These are phyloP conservation scores for Fusarium poae DNA, from an alignment of 2,329 filamentous ascomycete genomes.

Conservation along the genomic window DNA sequence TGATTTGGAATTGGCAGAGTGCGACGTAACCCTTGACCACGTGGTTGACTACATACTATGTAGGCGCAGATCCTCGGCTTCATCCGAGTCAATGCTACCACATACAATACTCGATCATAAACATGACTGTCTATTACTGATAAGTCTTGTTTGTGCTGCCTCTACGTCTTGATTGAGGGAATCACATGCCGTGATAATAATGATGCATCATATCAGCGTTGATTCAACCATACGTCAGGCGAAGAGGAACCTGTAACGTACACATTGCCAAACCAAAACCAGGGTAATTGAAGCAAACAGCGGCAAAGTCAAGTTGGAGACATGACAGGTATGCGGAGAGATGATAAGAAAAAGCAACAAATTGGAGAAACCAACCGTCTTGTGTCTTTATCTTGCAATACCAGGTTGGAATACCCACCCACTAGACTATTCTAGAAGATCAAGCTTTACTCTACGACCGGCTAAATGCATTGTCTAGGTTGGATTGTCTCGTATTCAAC, in stretches of 20 bases:
- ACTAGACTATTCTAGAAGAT: too few relatives aligned
- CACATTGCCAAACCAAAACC: background rate
- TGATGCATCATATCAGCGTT: background rate
- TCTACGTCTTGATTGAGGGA: background rate
- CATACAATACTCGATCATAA: conserved; percentile 22
- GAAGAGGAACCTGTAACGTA: background rate
- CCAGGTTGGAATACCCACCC: background rate
- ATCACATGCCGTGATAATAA: background rate
- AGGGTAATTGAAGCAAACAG: conserved; percentile 4
- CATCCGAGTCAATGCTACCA: conserved; percentile 26
- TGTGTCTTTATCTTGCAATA: background rate
- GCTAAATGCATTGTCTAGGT: conserved; percentile 20
- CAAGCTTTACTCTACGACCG: conserved; percentile 5
- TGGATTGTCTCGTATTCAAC: conserved; percentile 5
- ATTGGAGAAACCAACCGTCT: background rate
- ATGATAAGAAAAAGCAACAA: background rate
- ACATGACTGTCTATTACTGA: background rate
- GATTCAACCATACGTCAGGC: background rate
- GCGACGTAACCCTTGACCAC: conserved; percentile 29
- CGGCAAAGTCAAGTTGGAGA: background rate
- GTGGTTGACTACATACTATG: conserved; percentile 22
- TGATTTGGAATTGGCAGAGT: background rate
- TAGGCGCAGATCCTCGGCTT: conserved; percentile 36
- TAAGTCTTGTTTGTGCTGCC: background rate
- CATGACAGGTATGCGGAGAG: background rate